phyloP scores from a whole-genome alignment of 768 basidiomycete species.

The Lactarius akahatsu region DNA sequence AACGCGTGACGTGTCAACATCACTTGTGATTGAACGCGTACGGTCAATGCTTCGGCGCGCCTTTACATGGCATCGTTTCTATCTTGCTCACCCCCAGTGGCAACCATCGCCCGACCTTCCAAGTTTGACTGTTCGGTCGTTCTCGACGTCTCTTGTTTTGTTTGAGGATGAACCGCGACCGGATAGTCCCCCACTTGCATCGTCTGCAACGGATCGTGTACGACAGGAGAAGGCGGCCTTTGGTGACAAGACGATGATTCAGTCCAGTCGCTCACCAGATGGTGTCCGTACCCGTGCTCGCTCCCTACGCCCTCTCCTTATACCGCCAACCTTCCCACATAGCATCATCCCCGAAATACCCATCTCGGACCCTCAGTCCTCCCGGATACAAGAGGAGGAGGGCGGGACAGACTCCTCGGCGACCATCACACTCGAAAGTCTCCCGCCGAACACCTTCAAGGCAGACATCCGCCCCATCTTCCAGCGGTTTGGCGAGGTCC shows the following conservation, averaged over 20 bases:
- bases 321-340: constrained; percentile 8
- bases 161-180: background rate
- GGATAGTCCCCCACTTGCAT: background rate
- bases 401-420: background rate
- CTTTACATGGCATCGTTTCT: background rate
- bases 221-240: background rate
- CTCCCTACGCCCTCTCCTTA: constrained; percentile 10
- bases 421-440: background rate
- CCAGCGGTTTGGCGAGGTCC: constrained; percentile 12
- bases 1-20: no score
- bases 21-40: no score
- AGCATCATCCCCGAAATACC: background rate
- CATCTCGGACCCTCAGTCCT: background rate
- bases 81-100: background rate
- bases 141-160: background rate
- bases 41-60: constrained; percentile 10
- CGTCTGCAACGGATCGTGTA: background rate
- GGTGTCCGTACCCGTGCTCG: background rate
- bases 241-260: background rate
- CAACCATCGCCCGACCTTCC: background rate
- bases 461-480: constrained; percentile 13
- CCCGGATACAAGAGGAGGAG: background rate
- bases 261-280: background rate
- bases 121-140: background rate
- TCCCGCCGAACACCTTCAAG: constrained; percentile 7